Conservation (phyloP, 306 rosid species). For the Castanea mollissima region DNA sequence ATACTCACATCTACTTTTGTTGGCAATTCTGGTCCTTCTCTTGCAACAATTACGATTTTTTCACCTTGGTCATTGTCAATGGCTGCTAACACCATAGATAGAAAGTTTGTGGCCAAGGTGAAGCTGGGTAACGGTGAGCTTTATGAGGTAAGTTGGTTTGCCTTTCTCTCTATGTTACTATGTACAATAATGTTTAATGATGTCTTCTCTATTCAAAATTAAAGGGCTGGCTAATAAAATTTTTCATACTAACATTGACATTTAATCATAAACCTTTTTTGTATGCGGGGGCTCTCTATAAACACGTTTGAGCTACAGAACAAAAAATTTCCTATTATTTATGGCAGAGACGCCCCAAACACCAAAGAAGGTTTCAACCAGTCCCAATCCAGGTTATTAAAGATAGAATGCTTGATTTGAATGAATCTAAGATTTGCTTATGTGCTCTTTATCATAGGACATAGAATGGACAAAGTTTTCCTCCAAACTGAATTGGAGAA, state of each 20-base stretch:
- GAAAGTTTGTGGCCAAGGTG: slow-evolving; percentile 40
- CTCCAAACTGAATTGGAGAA: too few relatives aligned
- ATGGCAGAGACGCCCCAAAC: slow-evolving; percentile 43
- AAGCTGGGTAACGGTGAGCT: slow-evolving; percentile 29
- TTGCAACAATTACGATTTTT: slow-evolving; percentile 5
- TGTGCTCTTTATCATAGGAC: too few relatives aligned
- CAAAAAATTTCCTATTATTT: slow-evolving; percentile 34
- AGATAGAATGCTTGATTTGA: too few relatives aligned
- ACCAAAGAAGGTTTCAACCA: background rate
- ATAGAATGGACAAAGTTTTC: too few relatives aligned
- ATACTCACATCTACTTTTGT: slow-evolving; percentile 32
- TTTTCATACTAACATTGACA: too few relatives aligned
- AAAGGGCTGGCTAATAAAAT: too few relatives aligned
- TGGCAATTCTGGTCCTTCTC: slow-evolving; percentile 35
- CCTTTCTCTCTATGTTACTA: too few relatives aligned
- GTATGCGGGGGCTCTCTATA: slow-evolving; percentile 38
- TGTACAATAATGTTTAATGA: too few relatives aligned
- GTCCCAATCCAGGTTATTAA: slow-evolving; percentile 31
- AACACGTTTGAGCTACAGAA: slow-evolving; percentile 38
- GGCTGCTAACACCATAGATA: slow-evolving; percentile 43
- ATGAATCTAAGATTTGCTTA: too few relatives aligned
- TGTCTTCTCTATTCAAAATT: too few relatives aligned
- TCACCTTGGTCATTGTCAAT: slow-evolving; percentile 50
- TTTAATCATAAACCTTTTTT: background rate
- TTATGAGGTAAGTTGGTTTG: slow-evolving; percentile 24